phyloP scores from a whole-genome alignment of 768 basidiomycete species.

The Phlebiopsis flavidoalba region DNA sequence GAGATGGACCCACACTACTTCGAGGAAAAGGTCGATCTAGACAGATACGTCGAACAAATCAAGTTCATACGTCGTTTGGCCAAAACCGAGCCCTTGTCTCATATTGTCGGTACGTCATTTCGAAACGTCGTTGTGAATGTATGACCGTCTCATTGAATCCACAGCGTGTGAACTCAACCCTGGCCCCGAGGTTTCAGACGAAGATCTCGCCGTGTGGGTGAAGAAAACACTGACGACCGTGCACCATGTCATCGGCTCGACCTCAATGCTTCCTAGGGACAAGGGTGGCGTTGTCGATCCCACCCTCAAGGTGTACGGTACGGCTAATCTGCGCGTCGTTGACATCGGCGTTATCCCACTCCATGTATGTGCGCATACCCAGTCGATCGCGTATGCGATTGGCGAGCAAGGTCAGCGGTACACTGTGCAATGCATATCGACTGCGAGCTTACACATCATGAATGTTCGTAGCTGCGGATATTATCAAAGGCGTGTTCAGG shows the following conservation, averaged over 20 bases:
- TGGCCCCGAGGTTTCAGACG: not conserved
- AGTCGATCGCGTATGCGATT: slow-evolving; percentile 1
- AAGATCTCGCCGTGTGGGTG: not conserved
- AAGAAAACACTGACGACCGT: slow-evolving; percentile 1
- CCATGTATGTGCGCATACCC: slow-evolving; percentile 33
- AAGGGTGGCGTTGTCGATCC: slow-evolving; percentile 32
- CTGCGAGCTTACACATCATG: too few species aligned
- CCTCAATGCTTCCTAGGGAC: slow-evolving; percentile 35
- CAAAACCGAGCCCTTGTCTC: slow-evolving; percentile 14
- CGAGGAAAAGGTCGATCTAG: slow-evolving; percentile 21
- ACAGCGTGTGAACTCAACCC: not conserved
- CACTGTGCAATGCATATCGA: not conserved
- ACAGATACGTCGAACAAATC: slow-evolving; percentile 16
- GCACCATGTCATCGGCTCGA: slow-evolving; percentile 29
- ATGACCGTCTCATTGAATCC: not conserved
- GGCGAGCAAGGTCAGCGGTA: not conserved
- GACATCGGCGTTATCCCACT: slow-evolving; percentile 40
- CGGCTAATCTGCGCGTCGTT: slow-evolving; percentile 25
- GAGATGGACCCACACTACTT: slow-evolving; percentile 25
- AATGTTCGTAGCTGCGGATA: not conserved
- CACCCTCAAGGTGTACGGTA: slow-evolving; percentile 28
- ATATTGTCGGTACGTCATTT: not conserved
- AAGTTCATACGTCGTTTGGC: slow-evolving; percentile 19
- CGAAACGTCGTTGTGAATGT: not conserved
- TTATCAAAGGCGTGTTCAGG: not conserved